Conservation (phyloP, 2,329 filamentous ascomycete genomes). For the Camptophora hylomeconis region DNA sequence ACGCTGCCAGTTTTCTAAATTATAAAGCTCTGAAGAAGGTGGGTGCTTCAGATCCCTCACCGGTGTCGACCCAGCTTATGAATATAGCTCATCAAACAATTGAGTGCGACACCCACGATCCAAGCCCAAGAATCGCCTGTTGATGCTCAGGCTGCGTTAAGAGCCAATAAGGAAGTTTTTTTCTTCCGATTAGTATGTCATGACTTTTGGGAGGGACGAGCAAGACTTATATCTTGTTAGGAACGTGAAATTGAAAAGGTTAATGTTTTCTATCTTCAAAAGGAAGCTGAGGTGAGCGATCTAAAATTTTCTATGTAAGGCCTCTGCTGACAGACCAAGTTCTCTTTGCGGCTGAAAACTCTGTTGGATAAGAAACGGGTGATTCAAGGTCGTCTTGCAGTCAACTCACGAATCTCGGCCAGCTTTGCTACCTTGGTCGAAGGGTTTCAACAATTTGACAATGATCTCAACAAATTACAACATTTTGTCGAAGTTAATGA, state of each 20-base stretch:
- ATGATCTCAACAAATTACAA: slow-evolving; percentile 87
- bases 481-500: slow-evolving; percentile 98
- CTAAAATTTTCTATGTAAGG: slow-evolving; percentile 4
- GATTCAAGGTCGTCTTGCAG: slow-evolving; percentile 63
- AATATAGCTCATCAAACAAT: slow-evolving; percentile 86
- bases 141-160: slow-evolving; percentile 44
- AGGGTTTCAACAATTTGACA: slow-evolving; percentile 93
- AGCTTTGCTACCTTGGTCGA: slow-evolving; percentile 93
- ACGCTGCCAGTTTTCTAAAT: slow-evolving; percentile 97
- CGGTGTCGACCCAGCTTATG: slow-evolving; percentile 26
- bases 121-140: slow-evolving; percentile 51
- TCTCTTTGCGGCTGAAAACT: slow-evolving; percentile 84
- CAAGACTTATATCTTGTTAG: too few species aligned
- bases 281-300: slow-evolving; percentile 76
- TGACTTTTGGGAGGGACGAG: too few species aligned
- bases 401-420: slow-evolving; percentile 73
- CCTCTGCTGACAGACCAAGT: slow-evolving; percentile 36
- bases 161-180: slow-evolving; percentile 96
- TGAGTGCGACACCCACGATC: slow-evolving; percentile 80
- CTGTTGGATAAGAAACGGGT: slow-evolving; percentile 91
- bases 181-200: slow-evolving; percentile 79
- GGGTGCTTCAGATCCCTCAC: too few species aligned
- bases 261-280: slow-evolving; percentile 94
- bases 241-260: slow-evolving; percentile 97
- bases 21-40: slow-evolving; percentile 99